Evolutionary conservation across 306 rosid species (phyloP).

Genomic region (Cotoneaster glaucophyllus): DNA sequence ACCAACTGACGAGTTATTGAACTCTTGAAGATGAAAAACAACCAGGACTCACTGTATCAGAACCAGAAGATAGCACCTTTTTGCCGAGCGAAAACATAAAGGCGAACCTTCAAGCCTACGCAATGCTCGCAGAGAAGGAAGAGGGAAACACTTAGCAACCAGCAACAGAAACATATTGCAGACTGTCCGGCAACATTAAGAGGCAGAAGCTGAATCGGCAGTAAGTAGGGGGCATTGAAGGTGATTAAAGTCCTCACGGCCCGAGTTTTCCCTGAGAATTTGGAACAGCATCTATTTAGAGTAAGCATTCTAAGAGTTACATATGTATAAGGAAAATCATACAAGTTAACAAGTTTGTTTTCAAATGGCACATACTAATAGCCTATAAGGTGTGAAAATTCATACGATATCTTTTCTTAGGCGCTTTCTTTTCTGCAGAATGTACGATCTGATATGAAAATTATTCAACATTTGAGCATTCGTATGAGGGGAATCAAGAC

Average conservation of each 20-base stretch:
- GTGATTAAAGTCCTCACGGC: neutral
- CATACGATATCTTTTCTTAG: neutral
- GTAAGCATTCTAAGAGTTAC: neutral
- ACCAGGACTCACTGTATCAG: neutral
- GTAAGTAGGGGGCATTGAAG: neutral
- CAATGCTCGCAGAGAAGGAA: neutral
- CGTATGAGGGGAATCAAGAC: neutral
- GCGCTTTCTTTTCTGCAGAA: neutral
- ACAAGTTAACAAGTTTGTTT: neutral
- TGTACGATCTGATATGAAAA: neutral
- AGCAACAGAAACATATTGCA: neutral
- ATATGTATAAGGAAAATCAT: neutral
- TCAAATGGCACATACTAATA: neutral
- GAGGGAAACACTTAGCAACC: neutral
- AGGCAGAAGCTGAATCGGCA: neutral
- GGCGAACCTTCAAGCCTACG: neutral
- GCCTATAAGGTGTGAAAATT: too few species aligned
- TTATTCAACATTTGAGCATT: neutral
- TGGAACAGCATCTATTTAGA: neutral
- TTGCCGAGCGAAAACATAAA: neutral
- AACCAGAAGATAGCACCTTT: neutral
- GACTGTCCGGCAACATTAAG: neutral
- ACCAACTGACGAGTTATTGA: neutral
- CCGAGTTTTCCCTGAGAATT: constrained; percentile 9
- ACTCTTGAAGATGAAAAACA: neutral